Conservation (phyloP, 495 filamentous ascomycete species). For the Aspergillus baeticus region DNA sequence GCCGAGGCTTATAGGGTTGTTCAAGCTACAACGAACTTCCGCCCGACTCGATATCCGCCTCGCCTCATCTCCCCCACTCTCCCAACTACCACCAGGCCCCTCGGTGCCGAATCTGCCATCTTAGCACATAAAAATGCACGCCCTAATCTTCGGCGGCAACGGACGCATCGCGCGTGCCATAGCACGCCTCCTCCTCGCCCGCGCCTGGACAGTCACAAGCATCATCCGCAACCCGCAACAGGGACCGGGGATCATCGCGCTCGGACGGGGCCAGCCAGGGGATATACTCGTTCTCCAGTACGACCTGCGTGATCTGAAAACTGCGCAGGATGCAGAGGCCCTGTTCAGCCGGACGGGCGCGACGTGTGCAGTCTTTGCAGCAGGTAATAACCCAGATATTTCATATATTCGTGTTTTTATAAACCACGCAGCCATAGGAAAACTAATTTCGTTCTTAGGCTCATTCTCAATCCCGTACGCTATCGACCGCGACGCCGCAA, state of each 20-base stretch:
- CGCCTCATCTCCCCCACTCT: too few species aligned
- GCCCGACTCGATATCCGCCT: too few species aligned
- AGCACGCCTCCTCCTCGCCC: constrained; percentile 57
- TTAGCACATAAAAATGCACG: constrained; percentile 4
- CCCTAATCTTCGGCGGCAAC: constrained; percentile 65
- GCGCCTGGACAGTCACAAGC: constrained; percentile 61
- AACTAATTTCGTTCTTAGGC: neutral
- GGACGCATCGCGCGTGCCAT: constrained; percentile 63
- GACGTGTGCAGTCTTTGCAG: neutral
- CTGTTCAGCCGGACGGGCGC: neutral
- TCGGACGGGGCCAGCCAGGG: constrained; percentile 19
- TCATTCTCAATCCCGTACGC: constrained; percentile 50
- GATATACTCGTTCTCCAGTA: neutral
- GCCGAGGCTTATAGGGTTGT: too few species aligned
- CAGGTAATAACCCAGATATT: neutral
- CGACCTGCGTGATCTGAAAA: neutral
- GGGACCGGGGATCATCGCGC: constrained; percentile 46
- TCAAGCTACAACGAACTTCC: too few species aligned
- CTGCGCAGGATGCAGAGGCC: neutral
- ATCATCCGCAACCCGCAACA: constrained; percentile 61
- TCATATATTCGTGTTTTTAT: neutral
- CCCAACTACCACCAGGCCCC: too few species aligned
- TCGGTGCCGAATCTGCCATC: too few species aligned
- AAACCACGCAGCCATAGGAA: too few species aligned
- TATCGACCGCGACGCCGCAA: constrained; percentile 57